These are phyloP conservation scores for Heliamphora exappendiculata DNA, from an alignment of 148 eudicot species.

Conservation along the genomic window DNA sequence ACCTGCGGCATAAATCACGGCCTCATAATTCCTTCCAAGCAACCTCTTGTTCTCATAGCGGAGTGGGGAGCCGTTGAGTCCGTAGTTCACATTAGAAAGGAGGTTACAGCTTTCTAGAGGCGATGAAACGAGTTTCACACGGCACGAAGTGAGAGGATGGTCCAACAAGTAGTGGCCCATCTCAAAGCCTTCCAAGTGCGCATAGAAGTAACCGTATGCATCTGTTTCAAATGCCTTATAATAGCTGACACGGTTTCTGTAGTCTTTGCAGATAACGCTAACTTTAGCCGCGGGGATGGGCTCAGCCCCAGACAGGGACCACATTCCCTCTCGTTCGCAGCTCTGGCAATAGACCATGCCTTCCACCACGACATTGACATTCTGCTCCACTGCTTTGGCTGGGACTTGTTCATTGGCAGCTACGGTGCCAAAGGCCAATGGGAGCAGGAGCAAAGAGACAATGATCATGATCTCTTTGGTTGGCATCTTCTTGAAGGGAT, in stretches of 20 bases:
- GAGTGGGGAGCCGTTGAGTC: conserved; percentile 59
- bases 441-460: conserved; percentile 32
- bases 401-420: conserved; percentile 19
- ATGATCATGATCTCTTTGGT: conserved; percentile 21
- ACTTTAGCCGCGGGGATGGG: conserved; percentile 52
- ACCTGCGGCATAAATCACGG: conserved; percentile 63
- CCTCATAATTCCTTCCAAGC: conserved; percentile 35
- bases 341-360: conserved; percentile 86
- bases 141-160: conserved; percentile 77
- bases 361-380: conserved; percentile 49
- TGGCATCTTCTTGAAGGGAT: conserved; percentile 35
- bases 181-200: conserved; percentile 41
- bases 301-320: conserved; percentile 44
- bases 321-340: conserved; percentile 50
- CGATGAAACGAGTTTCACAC: conserved; percentile 63
- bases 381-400: conserved; percentile 18
- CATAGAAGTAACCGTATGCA: conserved; percentile 54
- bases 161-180: conserved; percentile 51
- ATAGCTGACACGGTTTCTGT: conserved; percentile 51
- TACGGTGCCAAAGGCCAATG: conserved; percentile 16
- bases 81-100: conserved; percentile 61
- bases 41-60: conserved; percentile 47
- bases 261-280: conserved; percentile 69
- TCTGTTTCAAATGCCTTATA: conserved; percentile 46
- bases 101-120: conserved; percentile 52